Conservation (phyloP, 2,329 filamentous ascomycete genomes). For the Fusarium sp. region DNA sequence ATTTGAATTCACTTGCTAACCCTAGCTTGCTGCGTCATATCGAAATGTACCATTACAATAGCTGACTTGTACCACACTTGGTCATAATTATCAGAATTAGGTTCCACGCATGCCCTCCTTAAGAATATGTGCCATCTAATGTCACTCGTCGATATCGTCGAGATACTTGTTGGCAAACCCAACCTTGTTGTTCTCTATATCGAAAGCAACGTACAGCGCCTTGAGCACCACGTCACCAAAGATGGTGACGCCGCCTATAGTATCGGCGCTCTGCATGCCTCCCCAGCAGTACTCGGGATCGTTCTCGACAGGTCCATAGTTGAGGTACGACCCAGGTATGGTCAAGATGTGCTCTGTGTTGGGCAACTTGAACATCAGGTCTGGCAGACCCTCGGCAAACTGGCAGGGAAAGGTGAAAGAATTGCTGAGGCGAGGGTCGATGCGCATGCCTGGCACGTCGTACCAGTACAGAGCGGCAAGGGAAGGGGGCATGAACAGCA, state of each 20-base stretch:
- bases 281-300: slow-evolving; percentile 71
- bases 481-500: slow-evolving; percentile 66
- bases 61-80: slow-evolving; percentile 3
- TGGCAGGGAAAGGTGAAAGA: slow-evolving; percentile 67
- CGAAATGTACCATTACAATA: slow-evolving; percentile 13
- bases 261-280: slow-evolving; percentile 69
- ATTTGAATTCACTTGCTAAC: slow-evolving; percentile 8
- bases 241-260: slow-evolving; percentile 64
- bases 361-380: slow-evolving; percentile 63
- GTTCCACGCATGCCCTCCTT: neutral
- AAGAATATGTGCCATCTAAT: neutral
- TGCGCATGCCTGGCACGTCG: slow-evolving; percentile 59
- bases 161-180: slow-evolving; percentile 57
- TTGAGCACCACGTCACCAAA: slow-evolving; percentile 83
- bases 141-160: slow-evolving; percentile 29
- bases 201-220: slow-evolving; percentile 76
- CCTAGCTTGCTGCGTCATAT: slow-evolving; percentile 11
- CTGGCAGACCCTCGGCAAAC: slow-evolving; percentile 61
- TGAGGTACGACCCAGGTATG: slow-evolving; percentile 63
- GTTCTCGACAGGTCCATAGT: slow-evolving; percentile 60
- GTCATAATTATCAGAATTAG: slow-evolving; percentile 11
- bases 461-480: slow-evolving; percentile 68
- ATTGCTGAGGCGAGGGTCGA: slow-evolving; percentile 54
- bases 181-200: slow-evolving; percentile 54
- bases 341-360: slow-evolving; percentile 58